Evolutionary conservation across 2,329 filamentous ascomycete species (phyloP).

Genomic region (Fusarium multiceps): DNA sequence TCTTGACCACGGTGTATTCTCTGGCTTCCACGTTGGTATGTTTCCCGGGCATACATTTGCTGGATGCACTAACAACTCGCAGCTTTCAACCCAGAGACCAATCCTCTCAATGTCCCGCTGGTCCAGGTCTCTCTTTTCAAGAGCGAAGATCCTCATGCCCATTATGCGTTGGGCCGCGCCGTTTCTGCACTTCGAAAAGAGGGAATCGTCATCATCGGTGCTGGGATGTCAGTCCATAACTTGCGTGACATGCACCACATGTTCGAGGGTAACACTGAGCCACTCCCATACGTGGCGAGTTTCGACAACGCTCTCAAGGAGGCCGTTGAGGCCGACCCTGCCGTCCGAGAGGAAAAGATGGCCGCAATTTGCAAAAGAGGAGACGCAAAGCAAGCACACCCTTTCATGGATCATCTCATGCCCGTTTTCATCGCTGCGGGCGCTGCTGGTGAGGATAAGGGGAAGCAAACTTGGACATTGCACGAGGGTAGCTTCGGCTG

Average conservation of each 20-base stretch:
- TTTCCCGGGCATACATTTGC: not conserved
- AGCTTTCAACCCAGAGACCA: constrained; percentile 70
- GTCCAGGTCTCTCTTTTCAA: constrained; percentile 79
- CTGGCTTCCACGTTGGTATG: constrained; percentile 66
- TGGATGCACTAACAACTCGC: constrained; percentile 11
- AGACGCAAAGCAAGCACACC: constrained; percentile 61
- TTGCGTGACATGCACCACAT: constrained; percentile 61
- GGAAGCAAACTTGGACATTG: constrained; percentile 58
- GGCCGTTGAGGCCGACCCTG: constrained; percentile 63
- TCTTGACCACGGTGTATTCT: constrained; percentile 81
- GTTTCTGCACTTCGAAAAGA: constrained; percentile 74
- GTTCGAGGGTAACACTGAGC: constrained; percentile 53
- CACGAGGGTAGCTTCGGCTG: constrained; percentile 59
- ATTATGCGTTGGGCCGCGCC: constrained; percentile 75
- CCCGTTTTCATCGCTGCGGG: constrained; percentile 60
- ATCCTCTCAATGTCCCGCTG: constrained; percentile 73
- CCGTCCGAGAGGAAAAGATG: constrained; percentile 55
- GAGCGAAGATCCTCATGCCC: constrained; percentile 71
- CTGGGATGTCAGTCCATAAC: constrained; percentile 82
- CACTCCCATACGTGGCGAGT: constrained; percentile 67
- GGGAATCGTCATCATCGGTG: constrained; percentile 74
- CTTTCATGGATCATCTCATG: constrained; percentile 63
- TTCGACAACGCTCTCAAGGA: constrained; percentile 77
- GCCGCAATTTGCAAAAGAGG: constrained; percentile 53
- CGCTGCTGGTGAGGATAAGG: constrained; percentile 57